Conservation (phyloP, 2,329 filamentous ascomycete genomes). For the Rhinocladiella mackenziei region DNA sequence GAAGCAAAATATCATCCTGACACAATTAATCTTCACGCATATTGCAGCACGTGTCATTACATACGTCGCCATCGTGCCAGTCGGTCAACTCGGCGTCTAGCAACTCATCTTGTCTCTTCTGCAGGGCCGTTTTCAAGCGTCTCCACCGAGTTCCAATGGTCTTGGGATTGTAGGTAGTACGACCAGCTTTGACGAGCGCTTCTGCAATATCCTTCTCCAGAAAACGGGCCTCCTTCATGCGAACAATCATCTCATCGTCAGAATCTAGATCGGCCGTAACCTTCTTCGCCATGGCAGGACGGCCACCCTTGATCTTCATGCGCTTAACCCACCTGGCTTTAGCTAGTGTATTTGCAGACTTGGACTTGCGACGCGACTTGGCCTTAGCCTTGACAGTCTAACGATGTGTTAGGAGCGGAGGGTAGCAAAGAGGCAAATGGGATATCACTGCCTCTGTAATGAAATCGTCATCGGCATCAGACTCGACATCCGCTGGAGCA, state of each 20-base stretch:
- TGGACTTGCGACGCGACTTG: conserved; percentile 16
- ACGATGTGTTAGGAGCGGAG: no score
- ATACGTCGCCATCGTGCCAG: conserved; percentile 50
- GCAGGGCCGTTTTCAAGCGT: conserved; percentile 43
- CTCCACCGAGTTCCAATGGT: conserved; percentile 47
- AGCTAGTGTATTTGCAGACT: conserved; percentile 7
- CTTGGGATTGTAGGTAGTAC: conserved; percentile 44
- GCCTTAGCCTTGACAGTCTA: conserved; percentile 1
- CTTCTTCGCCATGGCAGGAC: conserved; percentile 41
- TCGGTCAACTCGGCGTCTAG: conserved; percentile 47
- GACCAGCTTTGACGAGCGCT: conserved; percentile 41
- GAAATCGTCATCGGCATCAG: conserved; percentile 16
- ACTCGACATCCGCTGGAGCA: conserved; percentile 16
- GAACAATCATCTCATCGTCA: conserved; percentile 43
- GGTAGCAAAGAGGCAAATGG: no score
- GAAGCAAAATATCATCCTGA: conserved; percentile 45
- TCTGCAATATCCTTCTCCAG: conserved; percentile 44
- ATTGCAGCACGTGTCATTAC: conserved; percentile 7
- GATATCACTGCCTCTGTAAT: conserved; percentile 1
- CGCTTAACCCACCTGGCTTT: conserved; percentile 42
- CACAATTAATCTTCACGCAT: conserved; percentile 9
- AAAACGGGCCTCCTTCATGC: conserved; percentile 33
- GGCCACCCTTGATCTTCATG: conserved; percentile 42
- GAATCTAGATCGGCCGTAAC: conserved; percentile 45
- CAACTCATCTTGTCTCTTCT: conserved; percentile 42